phyloP scores from a whole-genome alignment of 2,329 filamentous ascomycete species.

The Fusarium staphyleae region DNA sequence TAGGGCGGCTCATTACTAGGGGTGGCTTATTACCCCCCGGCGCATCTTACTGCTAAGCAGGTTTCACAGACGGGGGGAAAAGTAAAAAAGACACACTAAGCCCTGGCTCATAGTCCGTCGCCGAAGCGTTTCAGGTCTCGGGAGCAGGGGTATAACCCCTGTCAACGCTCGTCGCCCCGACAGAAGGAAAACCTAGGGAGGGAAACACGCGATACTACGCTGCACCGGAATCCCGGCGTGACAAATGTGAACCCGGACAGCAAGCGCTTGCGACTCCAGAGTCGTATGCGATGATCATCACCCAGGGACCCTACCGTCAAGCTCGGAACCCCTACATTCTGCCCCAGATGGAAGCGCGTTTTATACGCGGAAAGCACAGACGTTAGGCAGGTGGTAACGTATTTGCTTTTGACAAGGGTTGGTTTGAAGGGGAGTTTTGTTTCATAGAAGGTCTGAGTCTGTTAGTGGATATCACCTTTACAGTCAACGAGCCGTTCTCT shows the following conservation, averaged over 20 bases:
- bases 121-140: constrained; percentile 42
- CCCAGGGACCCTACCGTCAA: constrained; percentile 17
- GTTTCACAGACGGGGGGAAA: constrained; percentile 24
- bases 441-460: constrained; percentile 20
- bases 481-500: constrained; percentile 8
- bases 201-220: constrained; percentile 32
- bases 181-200: constrained; percentile 26
- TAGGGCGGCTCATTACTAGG: too few relatives aligned
- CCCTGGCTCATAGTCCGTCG: constrained; percentile 30
- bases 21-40: too few relatives aligned
- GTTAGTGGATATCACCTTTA: constrained; percentile 12
- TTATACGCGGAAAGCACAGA: constrained; percentile 27
- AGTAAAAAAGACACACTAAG: constrained; percentile 30
- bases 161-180: constrained; percentile 13
- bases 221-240: constrained; percentile 15
- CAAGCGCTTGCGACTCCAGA: constrained; percentile 18
- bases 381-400: constrained; percentile 9
- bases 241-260: constrained; percentile 7
- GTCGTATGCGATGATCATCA: constrained; percentile 30
- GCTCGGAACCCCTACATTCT: constrained; percentile 5
- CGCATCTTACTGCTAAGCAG: too few relatives aligned
- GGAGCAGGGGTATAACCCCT: constrained; percentile 27
- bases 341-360: constrained; percentile 10
- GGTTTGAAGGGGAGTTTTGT: constrained; percentile 24
- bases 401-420: constrained; percentile 21